phyloP scores from a whole-genome alignment of 2,329 filamentous ascomycete species.

The Aspergillus sp. region DNA sequence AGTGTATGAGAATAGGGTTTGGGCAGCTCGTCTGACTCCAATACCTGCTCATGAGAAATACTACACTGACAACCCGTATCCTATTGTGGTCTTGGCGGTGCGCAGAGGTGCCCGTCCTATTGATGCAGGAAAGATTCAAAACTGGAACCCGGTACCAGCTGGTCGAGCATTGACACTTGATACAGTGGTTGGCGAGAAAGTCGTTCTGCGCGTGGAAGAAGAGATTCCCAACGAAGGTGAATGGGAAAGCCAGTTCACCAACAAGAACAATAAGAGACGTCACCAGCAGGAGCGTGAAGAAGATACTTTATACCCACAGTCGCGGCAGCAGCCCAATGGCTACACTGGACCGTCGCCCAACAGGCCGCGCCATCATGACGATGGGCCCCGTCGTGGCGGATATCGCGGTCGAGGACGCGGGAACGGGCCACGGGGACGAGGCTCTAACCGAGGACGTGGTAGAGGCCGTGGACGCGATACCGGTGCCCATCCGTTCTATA shows the following conservation, averaged over 20 bases:
- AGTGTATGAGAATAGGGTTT: conserved; percentile 70
- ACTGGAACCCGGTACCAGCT: conserved; percentile 70
- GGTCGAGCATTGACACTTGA: conserved; percentile 72
- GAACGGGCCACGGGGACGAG: conserved; percentile 32
- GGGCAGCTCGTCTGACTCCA: conserved; percentile 75
- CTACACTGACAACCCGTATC: conserved; percentile 72
- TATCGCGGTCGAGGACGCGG: conserved; percentile 32
- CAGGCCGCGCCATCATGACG: conserved; percentile 35
- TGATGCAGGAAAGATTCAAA: conserved; percentile 73
- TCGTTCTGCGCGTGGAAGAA: conserved; percentile 70
- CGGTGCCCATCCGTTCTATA: conserved; percentile 51
- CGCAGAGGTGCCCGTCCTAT: conserved; percentile 67
- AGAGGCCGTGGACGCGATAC: conserved; percentile 44
- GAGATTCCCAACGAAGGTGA: conserved; percentile 58
- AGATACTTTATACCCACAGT: conserved; percentile 30
- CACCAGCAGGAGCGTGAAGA: conserved; percentile 55
- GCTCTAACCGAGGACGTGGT: conserved; percentile 34
- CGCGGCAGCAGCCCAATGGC: conserved; percentile 12
- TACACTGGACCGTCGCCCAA: conserved; percentile 17
- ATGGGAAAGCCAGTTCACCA: conserved; percentile 57
- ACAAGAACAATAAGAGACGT: conserved; percentile 52
- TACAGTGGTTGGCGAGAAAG: conserved; percentile 78
- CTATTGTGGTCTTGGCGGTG: conserved; percentile 75
- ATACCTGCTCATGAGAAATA: conserved; percentile 59
- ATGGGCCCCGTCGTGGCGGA: conserved; percentile 32